Evolutionary conservation across 495 filamentous ascomycete genomes (phyloP), one percentile per base, ranked within the genome.

Genomic region (Xylaria nigripes): DNA sequence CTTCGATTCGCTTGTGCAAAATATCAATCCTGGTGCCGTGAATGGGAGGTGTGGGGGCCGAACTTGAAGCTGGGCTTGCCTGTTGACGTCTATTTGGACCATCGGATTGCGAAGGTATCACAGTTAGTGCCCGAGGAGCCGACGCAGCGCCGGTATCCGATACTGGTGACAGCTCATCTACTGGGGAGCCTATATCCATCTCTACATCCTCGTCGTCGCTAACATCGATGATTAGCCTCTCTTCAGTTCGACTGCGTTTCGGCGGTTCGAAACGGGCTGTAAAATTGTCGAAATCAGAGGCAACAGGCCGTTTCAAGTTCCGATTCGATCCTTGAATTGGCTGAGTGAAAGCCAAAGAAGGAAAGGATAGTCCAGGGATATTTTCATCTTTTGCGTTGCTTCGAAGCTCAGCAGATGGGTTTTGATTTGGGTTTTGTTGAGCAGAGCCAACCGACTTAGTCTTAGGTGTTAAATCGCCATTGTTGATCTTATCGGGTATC

Each of bases 261-360:
- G 75, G 61, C n/a, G 75, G 64, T 15, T 63, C 65, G 12, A 59
- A 46, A 46, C 46, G 72, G 50, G 57, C 55, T 4, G 81, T 72
- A 54, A 81, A 81, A 41, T 75, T 75, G 48, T 84, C 82, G 57
- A 95, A 91, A 63, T 95, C 90, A 13, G 87, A 78, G 32, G 90
- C 90, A 41, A 87, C 86, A n/a, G 87, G 89, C 19, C 91, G 84
- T 67, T 95, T 95, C 18, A 85, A 80, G 34, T 61, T 63, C 40
- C 62, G 62, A 15, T 50, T 57, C 6, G 25, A 9, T 13, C 50
- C 27, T 27, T 60, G 64, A 43, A 45, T 15, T 21, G 46, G 45
- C 42, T 55, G 64, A 48, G 51, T 55, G 47, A 52, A 48, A 16
- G 42, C 29, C 0, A 41, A 12, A 3, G 54, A 45, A 12, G 30